Base-by-base conservation (phyloP, 225 moss, liverwort and hornwort genomes). In the Rhytidiadelphus loreus region DNA sequence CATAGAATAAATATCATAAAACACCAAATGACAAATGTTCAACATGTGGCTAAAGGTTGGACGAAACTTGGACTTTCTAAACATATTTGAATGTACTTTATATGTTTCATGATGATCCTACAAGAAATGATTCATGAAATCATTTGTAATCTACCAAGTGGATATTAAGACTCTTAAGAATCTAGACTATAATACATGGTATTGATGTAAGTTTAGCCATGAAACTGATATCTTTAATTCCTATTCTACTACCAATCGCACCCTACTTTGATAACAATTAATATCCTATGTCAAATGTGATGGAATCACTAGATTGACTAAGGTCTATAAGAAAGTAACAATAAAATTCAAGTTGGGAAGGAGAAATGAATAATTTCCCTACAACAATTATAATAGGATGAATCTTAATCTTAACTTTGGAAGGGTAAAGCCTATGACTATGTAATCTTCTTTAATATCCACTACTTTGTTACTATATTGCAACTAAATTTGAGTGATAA, bases 141-240 rank as follows among this genome's bases (percentile, higher is more conserved):
- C 33, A 52, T 76, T 52, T 32, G 6, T 52, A 35, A 52, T 35
- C 5, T 3, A 76, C 3, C 1, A 1, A 33, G 0, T 52, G 2
- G 3, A 35, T 3, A 52, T 76, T 5, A 8, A 0, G 21, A 32
- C 4, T 75, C 7, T 50, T 20, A 2, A 2, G 21, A 1, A 3
- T 33, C 19, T 50, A 50, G 6, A 21, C 11, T 29, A 48, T 32
- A 19, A 74, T 0, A 30, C 19, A 12, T 19, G 0, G 13, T 14
- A 22, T 52, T 52, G 22, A 52, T 76, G 33, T 14, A 35, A 35
- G 3, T 52, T 52, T 52, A 50, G 14, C 6, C 22, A 22, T 22
- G 3, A 76, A 50, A 22, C 9, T 14, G 11, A 30, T 74, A 4
- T 48, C 19, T 74, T 48, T 48, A 21, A 52, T 75, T 22, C 5